phyloP scores from a whole-genome alignment of 176 grass and related monocot genomes.

The Cymbopogon citratus region DNA sequence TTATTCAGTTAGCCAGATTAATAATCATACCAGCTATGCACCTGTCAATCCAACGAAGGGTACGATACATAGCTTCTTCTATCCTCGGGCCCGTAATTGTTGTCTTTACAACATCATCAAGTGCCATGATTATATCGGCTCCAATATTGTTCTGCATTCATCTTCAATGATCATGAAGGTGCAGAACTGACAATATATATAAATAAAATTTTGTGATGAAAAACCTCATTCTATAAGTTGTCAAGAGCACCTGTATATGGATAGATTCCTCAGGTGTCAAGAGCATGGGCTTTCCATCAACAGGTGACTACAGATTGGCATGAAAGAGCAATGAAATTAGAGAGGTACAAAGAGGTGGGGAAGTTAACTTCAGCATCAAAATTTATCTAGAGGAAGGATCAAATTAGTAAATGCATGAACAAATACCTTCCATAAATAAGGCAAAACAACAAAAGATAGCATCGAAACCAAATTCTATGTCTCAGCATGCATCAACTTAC shows the following conservation, averaged over 20 bases:
- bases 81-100: conserved; percentile 97
- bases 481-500: not conserved
- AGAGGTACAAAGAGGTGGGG: not conserved
- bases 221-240: conserved; percentile 6
- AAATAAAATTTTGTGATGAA: not conserved
- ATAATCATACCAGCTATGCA: conserved; percentile 81
- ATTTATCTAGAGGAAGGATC: not conserved
- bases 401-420: not conserved
- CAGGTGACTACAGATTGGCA: conserved; percentile 62
- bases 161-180: not conserved
- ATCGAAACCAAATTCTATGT: not conserved
- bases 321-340: conserved; percentile 16
- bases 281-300: conserved; percentile 97
- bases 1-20: conserved; percentile 1
- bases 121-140: conserved; percentile 99
- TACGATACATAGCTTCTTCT: conserved; percentile 97
- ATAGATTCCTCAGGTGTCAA: conserved; percentile 94
- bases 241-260: conserved; percentile 81
- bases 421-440: conserved; percentile 8
- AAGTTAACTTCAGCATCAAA: not conserved
- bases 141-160: conserved; percentile 91
- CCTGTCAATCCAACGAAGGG: conserved; percentile 97
- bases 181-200: not conserved
- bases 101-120: conserved; percentile 98
- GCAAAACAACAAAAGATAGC: not conserved